phyloP scores from a whole-genome alignment of 73 alveolate species.

The Symbiodinium pilosum region DNA sequence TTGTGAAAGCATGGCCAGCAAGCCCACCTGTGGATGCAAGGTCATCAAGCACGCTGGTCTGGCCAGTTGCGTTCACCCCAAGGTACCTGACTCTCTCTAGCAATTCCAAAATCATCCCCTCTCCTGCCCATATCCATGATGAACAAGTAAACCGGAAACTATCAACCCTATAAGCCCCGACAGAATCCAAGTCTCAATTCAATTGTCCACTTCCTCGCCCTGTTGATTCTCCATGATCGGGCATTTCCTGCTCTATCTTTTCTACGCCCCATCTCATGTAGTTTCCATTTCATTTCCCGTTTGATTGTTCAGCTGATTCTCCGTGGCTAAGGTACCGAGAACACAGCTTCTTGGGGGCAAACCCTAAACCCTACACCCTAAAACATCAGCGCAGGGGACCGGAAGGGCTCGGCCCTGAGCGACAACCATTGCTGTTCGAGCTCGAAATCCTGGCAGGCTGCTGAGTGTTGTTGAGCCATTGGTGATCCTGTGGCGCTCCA shows the following conservation, averaged over 20 bases:
- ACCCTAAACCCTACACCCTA: neutral
- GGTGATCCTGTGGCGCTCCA: too few relatives aligned
- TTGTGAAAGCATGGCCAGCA: neutral
- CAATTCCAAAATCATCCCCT: too few relatives aligned
- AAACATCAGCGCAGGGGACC: neutral
- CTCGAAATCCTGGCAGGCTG: neutral
- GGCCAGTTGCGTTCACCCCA: constrained; percentile 68
- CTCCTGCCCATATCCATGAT: too few relatives aligned
- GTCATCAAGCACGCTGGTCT: constrained; percentile 57
- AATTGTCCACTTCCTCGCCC: neutral
- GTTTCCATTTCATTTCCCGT: too few relatives aligned
- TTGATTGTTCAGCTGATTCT: too few relatives aligned
- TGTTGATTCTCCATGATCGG: neutral
- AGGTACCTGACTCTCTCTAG: neutral
- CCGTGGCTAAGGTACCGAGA: too few relatives aligned
- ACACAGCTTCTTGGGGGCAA: neutral
- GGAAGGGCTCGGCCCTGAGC: constrained; percentile 62
- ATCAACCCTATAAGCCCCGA: neutral
- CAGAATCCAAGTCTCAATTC: too few relatives aligned
- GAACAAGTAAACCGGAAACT: too few relatives aligned
- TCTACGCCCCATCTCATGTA: too few relatives aligned
- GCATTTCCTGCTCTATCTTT: too few relatives aligned
- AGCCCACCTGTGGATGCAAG: constrained; percentile 27
- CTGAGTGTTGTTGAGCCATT: neutral
- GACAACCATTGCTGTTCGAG: constrained; percentile 31